These are phyloP conservation scores for Nicotiana rustica DNA, from an alignment of 305 asterid species.

Conservation along the genomic window DNA sequence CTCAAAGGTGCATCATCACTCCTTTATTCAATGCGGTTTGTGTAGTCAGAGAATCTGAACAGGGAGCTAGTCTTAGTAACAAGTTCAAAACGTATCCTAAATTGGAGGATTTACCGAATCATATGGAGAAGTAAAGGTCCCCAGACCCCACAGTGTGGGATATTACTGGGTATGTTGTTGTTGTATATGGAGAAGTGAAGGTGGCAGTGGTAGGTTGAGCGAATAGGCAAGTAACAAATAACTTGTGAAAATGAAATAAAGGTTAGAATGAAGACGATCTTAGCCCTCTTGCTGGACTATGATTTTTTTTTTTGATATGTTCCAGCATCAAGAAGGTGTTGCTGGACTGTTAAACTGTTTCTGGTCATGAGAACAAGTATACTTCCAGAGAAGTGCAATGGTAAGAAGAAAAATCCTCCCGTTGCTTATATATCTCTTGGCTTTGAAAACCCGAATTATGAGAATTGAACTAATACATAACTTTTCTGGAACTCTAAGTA, in stretches of 20 bases:
- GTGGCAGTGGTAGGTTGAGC: conserved; percentile 17
- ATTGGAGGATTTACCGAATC: neutral
- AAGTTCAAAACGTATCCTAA: conserved; percentile 16
- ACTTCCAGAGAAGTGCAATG: conserved; percentile 8
- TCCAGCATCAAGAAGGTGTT: neutral
- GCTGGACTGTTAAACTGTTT: conserved; percentile 26
- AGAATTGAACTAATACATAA: conserved; percentile 3
- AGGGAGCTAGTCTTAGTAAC: conserved; percentile 16
- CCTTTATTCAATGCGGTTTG: neutral
- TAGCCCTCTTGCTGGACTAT: conserved; percentile 22
- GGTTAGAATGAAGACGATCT: conserved; percentile 2
- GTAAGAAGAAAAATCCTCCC: conserved; percentile 15
- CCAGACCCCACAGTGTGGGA: no score
- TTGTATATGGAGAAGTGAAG: no score
- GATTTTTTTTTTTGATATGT: neutral
- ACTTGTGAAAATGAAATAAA: neutral
- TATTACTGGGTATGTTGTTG: no score
- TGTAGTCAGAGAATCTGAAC: conserved; percentile 25
- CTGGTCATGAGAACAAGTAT: conserved; percentile 21
- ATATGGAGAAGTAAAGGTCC: neutral
- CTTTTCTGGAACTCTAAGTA: conserved; percentile 6
- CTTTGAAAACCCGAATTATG: neutral
- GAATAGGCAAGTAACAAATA: conserved; percentile 22
- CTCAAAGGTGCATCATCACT: neutral
- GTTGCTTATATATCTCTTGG: neutral